Base-by-base conservation (phyloP, 495 filamentous ascomycete genomes). In the Trichoderma erinaceum region DNA sequence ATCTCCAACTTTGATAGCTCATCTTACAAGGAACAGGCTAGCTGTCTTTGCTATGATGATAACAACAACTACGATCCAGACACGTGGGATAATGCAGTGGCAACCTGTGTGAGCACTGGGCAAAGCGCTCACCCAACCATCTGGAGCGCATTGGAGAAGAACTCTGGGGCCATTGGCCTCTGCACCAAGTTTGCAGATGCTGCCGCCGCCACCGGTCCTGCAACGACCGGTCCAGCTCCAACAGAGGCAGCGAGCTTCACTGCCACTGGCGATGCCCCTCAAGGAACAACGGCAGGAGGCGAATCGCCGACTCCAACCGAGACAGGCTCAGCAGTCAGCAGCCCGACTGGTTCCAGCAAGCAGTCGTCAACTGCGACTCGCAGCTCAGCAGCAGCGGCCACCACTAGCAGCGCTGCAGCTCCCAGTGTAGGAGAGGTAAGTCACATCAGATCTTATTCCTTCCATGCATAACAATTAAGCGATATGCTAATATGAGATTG, bases 21-120 rank as follows among this genome's bases (percentile, higher is more conserved):
- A 29, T 29, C 56, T 16, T 61, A 21, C 56, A 13, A 61, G 27
- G 5, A 61, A 11, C 56, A 61, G 27, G 56, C 56, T 25, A 61
- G 23, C 10, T 61, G 56, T 61, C 56, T 61, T 16, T 61, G 56
- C 25, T 61, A 61, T 21, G 56, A 61, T 32, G 12, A 8, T 23
- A 61, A 61, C 7, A 32, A 32, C 56, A 61, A 61, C 56, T 61
- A 61, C 29, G 56, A 18, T 16, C 56, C 56, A 61, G 56, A 61
- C 56, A 32, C 25, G 11, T 61, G 56, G 56, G 56, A 61, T 61
- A 61, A 61, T 10, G 56, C 56, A 21, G 56, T 61, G 16, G 56
- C 56, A 12, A 61, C 56, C 4, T 61, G 56, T 18, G 56, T 61
- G 11, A 61, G 56, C 56, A 61, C 56, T 12, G 56, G 56, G 27